Evolutionary conservation across 73 alveolate species (phyloP), one percentile per base, ranked within the genome.

Genomic region (Paramecium sexaurelia): DNA sequence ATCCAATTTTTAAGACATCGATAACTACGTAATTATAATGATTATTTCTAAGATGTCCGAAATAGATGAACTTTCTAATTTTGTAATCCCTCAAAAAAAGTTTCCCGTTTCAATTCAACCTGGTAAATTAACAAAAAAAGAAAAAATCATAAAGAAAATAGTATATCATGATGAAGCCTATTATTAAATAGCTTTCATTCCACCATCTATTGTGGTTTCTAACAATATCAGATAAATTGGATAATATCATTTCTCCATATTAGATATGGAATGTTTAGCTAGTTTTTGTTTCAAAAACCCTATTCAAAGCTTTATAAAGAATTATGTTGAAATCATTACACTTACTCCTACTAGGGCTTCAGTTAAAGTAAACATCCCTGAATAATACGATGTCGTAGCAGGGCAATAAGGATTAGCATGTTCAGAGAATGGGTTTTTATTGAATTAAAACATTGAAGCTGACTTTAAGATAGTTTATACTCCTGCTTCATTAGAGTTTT

Each of bases 91-190:
- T 29, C 8, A 73, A 36, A 36, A 36, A 36, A 39, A 33, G 22
- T 73, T 36, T 73, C 87, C 55, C 9, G 33, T 73, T 6, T 3
- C 55, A 73, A 36, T 73, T 36, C 33, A 8, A 20, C 36, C 19
- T 33, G 87, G 87, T 0, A 73, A 33, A 22, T 36, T 73, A n/a
- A 73, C 87, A 5, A 73, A 73, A 73, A 39, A 73, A 33, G 87
- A 73, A 32, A 73, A 73, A 73, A 73, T 73, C 17, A 73, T 73
- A n/a, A 73, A 73, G 56, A 73, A 73, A 36, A 73, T 73, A 5
- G 57, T 73, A 3, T 73, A 27, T 39, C 43, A 73, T 6, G 57
- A 73, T 1, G 87, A 39, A 36, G 7, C 36, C 17, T 73, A 73
- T 36, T 27, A 20, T 10, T 20, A 73, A 73, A 22, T 73, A 4